phyloP scores from a whole-genome alignment of 208 protist genomes.

The Zelonia costaricensis region DNA sequence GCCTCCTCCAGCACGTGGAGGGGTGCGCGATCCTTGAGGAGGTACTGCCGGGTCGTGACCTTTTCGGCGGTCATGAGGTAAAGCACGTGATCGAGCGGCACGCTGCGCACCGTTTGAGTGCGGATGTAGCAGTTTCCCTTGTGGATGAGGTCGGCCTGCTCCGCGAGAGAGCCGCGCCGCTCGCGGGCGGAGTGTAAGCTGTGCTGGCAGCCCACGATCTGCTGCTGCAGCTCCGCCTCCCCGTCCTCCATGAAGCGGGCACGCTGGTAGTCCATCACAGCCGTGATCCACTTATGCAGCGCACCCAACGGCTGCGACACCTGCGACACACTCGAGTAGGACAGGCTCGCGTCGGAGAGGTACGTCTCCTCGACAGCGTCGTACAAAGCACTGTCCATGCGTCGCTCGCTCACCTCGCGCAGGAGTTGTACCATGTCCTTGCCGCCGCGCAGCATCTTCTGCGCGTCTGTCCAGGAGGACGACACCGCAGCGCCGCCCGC shows the following conservation, averaged over 20 bases:
- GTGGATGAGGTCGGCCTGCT: slow-evolving; percentile 33
- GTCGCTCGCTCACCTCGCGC: slow-evolving; percentile 12
- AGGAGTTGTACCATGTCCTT: slow-evolving; percentile 12
- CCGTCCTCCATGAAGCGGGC: slow-evolving; percentile 34
- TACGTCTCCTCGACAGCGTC: slow-evolving; percentile 11
- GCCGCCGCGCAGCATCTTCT: slow-evolving; percentile 10
- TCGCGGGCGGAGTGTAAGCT: slow-evolving; percentile 23
- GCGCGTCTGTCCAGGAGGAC: slow-evolving; percentile 21
- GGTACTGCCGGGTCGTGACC: slow-evolving; percentile 26
- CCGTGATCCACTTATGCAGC: slow-evolving; percentile 57
- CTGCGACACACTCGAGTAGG: slow-evolving; percentile 11
- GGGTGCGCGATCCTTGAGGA: slow-evolving; percentile 16
- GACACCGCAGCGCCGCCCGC: slow-evolving; percentile 12
- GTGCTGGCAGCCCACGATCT: slow-evolving; percentile 33
- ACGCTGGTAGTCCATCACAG: slow-evolving; percentile 53
- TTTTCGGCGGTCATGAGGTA: slow-evolving; percentile 30
- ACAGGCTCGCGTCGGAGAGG: slow-evolving; percentile 14
- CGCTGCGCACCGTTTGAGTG: slow-evolving; percentile 20
- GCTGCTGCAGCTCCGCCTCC: slow-evolving; percentile 36
- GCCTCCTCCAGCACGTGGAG: slow-evolving; percentile 14
- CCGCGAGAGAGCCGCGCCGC: slow-evolving; percentile 27
- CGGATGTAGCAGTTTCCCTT: slow-evolving; percentile 26
- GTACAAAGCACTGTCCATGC: slow-evolving; percentile 15
- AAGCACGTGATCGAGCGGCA: slow-evolving; percentile 31
- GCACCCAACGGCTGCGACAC: slow-evolving; percentile 27